Base-by-base conservation (phyloP, 176 grass and related monocot genomes). In the Calamus simplicifolius region DNA sequence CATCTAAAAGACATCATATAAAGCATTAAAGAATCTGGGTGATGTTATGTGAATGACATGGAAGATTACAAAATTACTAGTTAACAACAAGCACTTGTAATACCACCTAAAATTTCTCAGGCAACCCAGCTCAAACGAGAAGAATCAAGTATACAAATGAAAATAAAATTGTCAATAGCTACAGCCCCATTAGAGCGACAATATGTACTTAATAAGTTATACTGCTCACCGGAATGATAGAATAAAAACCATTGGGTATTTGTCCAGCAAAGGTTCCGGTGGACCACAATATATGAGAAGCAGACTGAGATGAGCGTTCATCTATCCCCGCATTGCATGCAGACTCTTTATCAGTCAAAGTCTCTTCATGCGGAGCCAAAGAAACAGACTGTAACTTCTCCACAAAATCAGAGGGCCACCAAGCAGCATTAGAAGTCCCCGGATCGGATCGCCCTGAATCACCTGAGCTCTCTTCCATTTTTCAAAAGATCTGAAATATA, bases 241-340 rank as follows among this genome's bases (percentile, higher is more conserved):
- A 98, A 82, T 89, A 98, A 79, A 98, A 98, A 69, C 88, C 93
- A 78, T 98, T 89, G 16, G 93, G 93, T 67, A 98, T 92, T 27
- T 78, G 66, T 19, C 79, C 81, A 61, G 93, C 82, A 74, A 85
- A 92, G 54, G 78, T 76, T 75, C 93, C 93, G 62, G 77, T 76
- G 23, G 88, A 92, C 93, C 87, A 98, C 70, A 98, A 71, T 69
- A 81, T 79, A 55, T 98, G 88, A 73, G 84, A 92, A 75, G 93
- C 85, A 73, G 75, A 85, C 69, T 69, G 83, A 15, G 81, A 88
- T 65, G 73, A 71, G 31, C 51, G 64, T 77, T 77, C 80, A 59
- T 58, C 57, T 59, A 67, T 67, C 6, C 43, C 52, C 27, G 62
- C 67, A 50, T 5, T 71, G 48, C 58, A 62, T 59, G 28, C 35